Percentiles rank a stretch among this genome's conserved stretches.
phyloP scores from a whole-genome alignment of 192 early-diverging fungal species.

The Backusella parvicylindrica region DNA sequence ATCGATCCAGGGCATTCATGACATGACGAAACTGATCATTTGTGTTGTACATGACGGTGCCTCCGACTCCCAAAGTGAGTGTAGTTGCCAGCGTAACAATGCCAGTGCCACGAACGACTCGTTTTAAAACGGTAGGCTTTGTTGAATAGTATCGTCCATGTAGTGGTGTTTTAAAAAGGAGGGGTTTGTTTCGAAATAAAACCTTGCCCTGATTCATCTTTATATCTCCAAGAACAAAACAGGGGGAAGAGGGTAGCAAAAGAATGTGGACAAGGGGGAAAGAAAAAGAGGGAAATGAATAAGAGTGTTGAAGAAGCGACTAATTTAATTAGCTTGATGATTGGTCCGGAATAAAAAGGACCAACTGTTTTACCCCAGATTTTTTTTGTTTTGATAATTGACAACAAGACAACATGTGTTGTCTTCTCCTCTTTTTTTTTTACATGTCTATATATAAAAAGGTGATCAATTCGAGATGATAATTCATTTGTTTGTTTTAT shows the following conservation, averaged over 20 bases:
- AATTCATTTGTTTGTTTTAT: background rate
- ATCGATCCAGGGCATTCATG: constrained; percentile 32
- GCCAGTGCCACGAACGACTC: background rate
- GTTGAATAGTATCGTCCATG: background rate
- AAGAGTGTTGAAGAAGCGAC: background rate
- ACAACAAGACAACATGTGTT: background rate
- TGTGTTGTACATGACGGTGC: constrained; percentile 24
- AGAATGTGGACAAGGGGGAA: background rate
- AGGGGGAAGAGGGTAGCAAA: background rate
- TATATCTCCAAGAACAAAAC: background rate
- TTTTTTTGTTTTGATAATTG: background rate
- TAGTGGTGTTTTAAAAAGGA: background rate
- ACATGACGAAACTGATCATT: constrained; percentile 35
- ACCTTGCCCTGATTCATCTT: constrained; percentile 1
- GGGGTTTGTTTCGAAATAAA: background rate
- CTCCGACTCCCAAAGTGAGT: background rate
- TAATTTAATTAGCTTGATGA: background rate
- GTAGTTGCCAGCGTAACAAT: background rate
- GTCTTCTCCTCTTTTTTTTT: background rate
- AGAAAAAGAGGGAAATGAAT: background rate
- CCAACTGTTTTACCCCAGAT: background rate
- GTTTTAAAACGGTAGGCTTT: background rate
- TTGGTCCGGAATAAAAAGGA: background rate
- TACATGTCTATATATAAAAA: background rate
- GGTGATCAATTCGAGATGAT: background rate